Percentiles rank a stretch among this genome's conserved stretches.
Evolutionary conservation across 129 eudicot genomes (phyloP).

Genomic region (Daucus carota): DH1_v3.0 NC_030389.2:40094001-40094500

Average conservation of each 20-base stretch:
- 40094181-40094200: neutral
- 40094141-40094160: neutral
- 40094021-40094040: slow-evolving; percentile 81
- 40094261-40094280: neutral
- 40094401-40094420: neutral
- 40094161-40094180: neutral
- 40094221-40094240: neutral
- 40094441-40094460: neutral
- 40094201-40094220: neutral
- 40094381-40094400: slow-evolving; percentile 1
- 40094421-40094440: slow-evolving; percentile 3
- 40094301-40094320: neutral
- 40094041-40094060: slow-evolving; percentile 74
- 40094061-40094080: slow-evolving; percentile 25
- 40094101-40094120: neutral
- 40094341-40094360: neutral
- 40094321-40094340: neutral
- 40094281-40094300: neutral
- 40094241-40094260: neutral
- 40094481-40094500: neutral
- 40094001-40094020: slow-evolving; percentile 60
- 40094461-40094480: neutral
- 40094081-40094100: slow-evolving; percentile 18
- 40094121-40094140: slow-evolving; percentile 4
- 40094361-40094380: neutral